phyloP scores from a whole-genome alignment of 2,329 filamentous ascomycete species.

The Eutypa lata region DNA sequence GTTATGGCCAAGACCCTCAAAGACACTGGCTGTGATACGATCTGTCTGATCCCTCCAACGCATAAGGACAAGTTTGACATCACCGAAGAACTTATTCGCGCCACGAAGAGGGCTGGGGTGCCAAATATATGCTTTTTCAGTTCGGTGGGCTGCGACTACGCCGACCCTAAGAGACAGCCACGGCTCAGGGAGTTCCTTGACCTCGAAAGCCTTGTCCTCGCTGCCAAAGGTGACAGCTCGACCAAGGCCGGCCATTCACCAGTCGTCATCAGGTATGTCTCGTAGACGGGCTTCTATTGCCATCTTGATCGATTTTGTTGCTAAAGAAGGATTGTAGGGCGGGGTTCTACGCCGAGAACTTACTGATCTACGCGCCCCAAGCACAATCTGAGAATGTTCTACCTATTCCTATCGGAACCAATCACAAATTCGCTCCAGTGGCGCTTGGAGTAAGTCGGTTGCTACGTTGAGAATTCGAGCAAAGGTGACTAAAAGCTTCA shows the following conservation, averaged over 20 bases:
- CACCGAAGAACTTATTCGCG: slow-evolving; percentile 40
- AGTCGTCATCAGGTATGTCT: slow-evolving; percentile 40
- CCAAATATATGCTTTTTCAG: slow-evolving; percentile 46
- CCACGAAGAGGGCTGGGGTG: slow-evolving; percentile 41
- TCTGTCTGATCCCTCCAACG: slow-evolving; percentile 48
- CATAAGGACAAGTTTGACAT: slow-evolving; percentile 44
- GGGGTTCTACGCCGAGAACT: slow-evolving; percentile 50
- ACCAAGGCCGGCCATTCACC: slow-evolving; percentile 39
- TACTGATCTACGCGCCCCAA: slow-evolving; percentile 45
- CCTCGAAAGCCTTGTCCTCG: slow-evolving; percentile 41
- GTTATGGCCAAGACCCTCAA: slow-evolving; percentile 37
- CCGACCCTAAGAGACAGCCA: slow-evolving; percentile 45
- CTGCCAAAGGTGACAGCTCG: slow-evolving; percentile 39
- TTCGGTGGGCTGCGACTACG: slow-evolving; percentile 47
- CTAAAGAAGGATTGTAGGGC: slow-evolving; percentile 27
- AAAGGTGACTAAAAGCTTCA: too few relatives aligned
- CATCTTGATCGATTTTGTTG: not conserved
- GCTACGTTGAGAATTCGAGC: too few relatives aligned
- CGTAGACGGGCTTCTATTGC: too few relatives aligned
- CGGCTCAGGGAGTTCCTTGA: slow-evolving; percentile 49
- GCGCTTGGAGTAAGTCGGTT: slow-evolving; percentile 38
- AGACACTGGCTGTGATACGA: slow-evolving; percentile 41
- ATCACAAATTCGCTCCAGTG: slow-evolving; percentile 48
- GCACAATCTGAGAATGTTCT: slow-evolving; percentile 41
- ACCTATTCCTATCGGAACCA: slow-evolving; percentile 43